Evolutionary conservation across 2,329 filamentous ascomycete species (phyloP).

Genomic region (Talaromyces sp.): DNA sequence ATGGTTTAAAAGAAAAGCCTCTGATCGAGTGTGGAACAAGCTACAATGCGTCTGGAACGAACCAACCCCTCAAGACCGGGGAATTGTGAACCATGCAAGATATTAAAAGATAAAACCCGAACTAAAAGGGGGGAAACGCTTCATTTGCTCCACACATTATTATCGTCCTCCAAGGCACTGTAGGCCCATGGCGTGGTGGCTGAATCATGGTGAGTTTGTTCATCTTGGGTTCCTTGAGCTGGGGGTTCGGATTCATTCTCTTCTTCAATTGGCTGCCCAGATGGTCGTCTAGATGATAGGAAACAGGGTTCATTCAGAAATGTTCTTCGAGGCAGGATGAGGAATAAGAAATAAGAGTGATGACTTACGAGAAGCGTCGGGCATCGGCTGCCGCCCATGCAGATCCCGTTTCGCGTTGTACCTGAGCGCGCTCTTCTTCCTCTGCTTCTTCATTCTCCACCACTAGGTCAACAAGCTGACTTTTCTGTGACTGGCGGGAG

Average conservation of each 20-base stretch:
- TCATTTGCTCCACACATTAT: constrained; percentile 38
- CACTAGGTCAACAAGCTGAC: constrained; percentile 68
- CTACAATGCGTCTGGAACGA: neutral
- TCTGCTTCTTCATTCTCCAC: constrained; percentile 67
- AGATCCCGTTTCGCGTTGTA: constrained; percentile 64
- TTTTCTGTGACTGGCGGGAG: constrained; percentile 60
- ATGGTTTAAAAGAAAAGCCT: neutral
- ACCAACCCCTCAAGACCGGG: neutral
- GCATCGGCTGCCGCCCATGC: constrained; percentile 57
- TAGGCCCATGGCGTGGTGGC: constrained; percentile 26
- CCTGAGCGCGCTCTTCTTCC: constrained; percentile 63
- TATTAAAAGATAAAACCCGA: neutral
- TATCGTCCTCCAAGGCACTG: constrained; percentile 40
- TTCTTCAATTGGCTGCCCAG: constrained; percentile 34
- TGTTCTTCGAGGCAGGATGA: neutral
- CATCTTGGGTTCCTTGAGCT: constrained; percentile 9
- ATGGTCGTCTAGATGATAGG: constrained; percentile 31
- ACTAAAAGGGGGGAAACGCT: neutral
- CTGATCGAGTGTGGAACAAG: neutral
- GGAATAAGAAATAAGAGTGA: neutral
- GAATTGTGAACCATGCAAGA: neutral
- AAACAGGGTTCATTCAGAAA: constrained; percentile 20
- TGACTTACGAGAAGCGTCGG: constrained; percentile 37
- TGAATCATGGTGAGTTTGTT: constrained; percentile 13
- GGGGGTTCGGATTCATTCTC: constrained; percentile 14